Conservation (phyloP, 179 eudicot genomes). For the Heliamphora pulchella region DNA sequence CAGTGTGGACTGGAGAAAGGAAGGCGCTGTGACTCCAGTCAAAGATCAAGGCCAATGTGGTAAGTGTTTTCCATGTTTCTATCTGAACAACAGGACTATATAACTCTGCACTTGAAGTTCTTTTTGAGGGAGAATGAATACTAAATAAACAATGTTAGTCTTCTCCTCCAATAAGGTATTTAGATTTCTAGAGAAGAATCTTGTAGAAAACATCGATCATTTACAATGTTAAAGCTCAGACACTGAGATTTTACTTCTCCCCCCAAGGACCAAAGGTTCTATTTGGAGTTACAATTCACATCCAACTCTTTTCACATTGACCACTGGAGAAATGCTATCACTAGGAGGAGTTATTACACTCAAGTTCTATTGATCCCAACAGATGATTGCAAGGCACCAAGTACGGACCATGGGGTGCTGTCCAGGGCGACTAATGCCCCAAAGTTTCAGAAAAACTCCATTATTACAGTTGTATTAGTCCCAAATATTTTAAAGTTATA, state of each 20-base stretch:
- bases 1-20: constrained; percentile 53
- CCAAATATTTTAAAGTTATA: too few relatives aligned
- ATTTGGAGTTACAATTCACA: background rate
- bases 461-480: too few relatives aligned
- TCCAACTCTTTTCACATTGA: background rate
- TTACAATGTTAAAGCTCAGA: background rate
- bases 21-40: constrained; percentile 58
- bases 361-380: background rate
- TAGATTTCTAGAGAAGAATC: background rate
- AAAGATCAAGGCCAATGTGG: constrained; percentile 72
- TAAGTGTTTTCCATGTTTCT: constrained; percentile 15
- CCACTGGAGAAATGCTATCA: too few relatives aligned
- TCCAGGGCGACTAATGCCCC: too few relatives aligned
- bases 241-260: background rate
- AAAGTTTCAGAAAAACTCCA: too few relatives aligned
- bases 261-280: background rate
- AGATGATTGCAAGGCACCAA: background rate
- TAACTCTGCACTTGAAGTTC: background rate
- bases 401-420: too few relatives aligned
- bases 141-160: background rate
- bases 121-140: background rate
- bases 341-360: background rate
- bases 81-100: background rate
- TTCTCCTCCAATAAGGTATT: background rate
- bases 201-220: background rate